Conservation (phyloP, 169 alveolate species). For the Plasmodium knowlesi region DNA sequence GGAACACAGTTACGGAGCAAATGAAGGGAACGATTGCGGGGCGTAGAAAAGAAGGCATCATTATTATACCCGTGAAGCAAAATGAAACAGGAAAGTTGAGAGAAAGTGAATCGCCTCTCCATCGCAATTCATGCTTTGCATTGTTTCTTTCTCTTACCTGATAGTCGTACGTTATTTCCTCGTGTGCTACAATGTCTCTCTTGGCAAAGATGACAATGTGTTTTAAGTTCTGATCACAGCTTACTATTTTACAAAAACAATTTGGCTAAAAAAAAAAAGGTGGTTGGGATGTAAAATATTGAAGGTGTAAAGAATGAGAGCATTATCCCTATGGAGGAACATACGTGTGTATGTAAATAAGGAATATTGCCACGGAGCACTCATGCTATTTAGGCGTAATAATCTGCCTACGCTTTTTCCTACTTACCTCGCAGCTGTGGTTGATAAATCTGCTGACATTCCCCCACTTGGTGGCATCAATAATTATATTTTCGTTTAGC, state of each 20-base stretch:
- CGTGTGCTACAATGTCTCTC: conserved; percentile 93
- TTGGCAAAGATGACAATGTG: conserved; percentile 97
- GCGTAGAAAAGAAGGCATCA: neutral
- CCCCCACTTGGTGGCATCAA: conserved; percentile 97
- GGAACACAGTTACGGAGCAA: neutral
- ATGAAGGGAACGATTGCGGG: neutral
- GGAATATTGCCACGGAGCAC: too few relatives aligned
- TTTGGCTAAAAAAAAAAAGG: conserved; percentile 83
- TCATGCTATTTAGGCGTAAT: neutral
- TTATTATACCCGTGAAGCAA: neutral
- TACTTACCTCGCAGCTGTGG: conserved; percentile 95
- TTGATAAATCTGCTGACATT: conserved; percentile 96
- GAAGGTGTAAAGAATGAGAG: neutral
- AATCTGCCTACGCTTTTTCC: conserved; percentile 14
- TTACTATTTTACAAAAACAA: conserved; percentile 89
- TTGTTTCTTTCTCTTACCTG: conserved; percentile 76
- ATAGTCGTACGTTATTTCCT: conserved; percentile 98
- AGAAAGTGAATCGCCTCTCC: neutral
- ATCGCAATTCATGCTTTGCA: neutral
- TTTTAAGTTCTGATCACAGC: conserved; percentile 90
- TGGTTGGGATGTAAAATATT: neutral
- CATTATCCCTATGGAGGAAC: neutral
- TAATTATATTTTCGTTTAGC: conserved; percentile 93
- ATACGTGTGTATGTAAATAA: neutral
- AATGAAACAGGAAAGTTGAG: neutral